These are phyloP conservation scores for Aspergillus melleus DNA, from an alignment of 2,329 filamentous ascomycete species.

Conservation along the genomic window DNA sequence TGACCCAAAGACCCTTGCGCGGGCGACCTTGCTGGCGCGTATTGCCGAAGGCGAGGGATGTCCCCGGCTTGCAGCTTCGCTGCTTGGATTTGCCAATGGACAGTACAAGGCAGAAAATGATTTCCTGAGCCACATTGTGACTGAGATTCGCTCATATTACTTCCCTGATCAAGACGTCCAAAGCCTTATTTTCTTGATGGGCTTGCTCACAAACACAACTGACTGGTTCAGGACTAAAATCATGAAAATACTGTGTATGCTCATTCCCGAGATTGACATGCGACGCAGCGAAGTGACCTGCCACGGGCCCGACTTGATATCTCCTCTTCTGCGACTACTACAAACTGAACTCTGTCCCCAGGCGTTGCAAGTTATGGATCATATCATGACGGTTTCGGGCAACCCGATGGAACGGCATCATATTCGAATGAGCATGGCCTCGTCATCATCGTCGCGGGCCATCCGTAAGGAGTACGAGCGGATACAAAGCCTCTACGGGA, in stretches of 20 bases:
- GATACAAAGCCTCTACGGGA: conserved; percentile 92
- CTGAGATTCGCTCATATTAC: conserved; percentile 73
- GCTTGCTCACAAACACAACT: conserved; percentile 82
- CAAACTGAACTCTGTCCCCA: conserved; percentile 94
- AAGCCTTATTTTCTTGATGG: conserved; percentile 85
- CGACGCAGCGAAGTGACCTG: conserved; percentile 83
- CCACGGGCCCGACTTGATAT: conserved; percentile 93
- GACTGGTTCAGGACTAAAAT: conserved; percentile 91
- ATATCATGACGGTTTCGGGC: conserved; percentile 91
- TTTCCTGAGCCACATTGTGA: conserved; percentile 72
- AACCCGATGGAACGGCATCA: conserved; percentile 93
- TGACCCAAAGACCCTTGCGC: conserved; percentile 58
- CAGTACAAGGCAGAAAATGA: conserved; percentile 69
- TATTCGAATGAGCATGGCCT: conserved; percentile 96
- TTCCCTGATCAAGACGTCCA: conserved; percentile 81
- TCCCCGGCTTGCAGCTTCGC: conserved; percentile 64
- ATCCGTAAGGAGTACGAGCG: conserved; percentile 93
- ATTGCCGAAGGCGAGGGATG: conserved; percentile 74
- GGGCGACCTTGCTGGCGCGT: conserved; percentile 68
- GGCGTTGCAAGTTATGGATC: conserved; percentile 86
- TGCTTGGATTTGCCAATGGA: conserved; percentile 69
- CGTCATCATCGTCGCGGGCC: conserved; percentile 72
- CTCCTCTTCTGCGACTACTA: conserved; percentile 80
- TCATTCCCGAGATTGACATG: conserved; percentile 92
- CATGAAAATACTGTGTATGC: conserved; percentile 81